phyloP scores from a whole-genome alignment of 176 grass and related monocot species.

The Olyra latifolia region DNA sequence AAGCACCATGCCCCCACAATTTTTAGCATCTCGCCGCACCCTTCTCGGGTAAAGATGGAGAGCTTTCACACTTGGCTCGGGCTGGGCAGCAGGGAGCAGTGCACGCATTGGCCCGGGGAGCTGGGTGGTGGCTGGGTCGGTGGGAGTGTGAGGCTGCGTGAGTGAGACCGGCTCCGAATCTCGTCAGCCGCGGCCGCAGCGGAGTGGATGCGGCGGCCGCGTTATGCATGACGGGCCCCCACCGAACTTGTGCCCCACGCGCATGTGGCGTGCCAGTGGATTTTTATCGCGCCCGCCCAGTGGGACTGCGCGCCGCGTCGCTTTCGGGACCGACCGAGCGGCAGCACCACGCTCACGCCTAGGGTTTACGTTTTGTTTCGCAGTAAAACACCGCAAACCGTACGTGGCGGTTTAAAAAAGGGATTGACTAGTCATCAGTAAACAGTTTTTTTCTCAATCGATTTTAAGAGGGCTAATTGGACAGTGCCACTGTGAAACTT shows the following conservation, averaged over 20 bases:
- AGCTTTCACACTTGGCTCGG: neutral
- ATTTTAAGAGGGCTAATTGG: too few species aligned
- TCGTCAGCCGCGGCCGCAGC: neutral
- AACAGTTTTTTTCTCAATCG: too few species aligned
- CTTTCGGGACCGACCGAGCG: neutral
- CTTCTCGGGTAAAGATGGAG: neutral
- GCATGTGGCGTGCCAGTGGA: neutral
- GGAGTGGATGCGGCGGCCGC: neutral
- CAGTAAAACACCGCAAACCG: too few species aligned
- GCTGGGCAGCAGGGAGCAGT: neutral
- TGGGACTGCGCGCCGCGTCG: neutral
- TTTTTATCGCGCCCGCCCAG: too few species aligned
- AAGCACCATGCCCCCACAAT: neutral
- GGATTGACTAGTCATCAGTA: too few species aligned
- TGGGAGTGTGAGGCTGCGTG: neutral
- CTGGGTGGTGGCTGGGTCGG: too few species aligned
- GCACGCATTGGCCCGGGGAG: neutral
- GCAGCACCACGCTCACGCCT: too few species aligned
- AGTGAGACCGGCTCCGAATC: neutral
- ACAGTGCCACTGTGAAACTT: too few species aligned
- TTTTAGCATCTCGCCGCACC: neutral
- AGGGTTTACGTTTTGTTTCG: too few species aligned
- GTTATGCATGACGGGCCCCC: neutral
- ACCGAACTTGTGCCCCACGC: slow-evolving; percentile 34
- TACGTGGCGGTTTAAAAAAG: too few species aligned